A percentile compares a stretch with the other conserved stretches of the same genome.
Conservation (phyloP, 257 asterid genomes). For the Nicotiana obtusifolia region DNA sequence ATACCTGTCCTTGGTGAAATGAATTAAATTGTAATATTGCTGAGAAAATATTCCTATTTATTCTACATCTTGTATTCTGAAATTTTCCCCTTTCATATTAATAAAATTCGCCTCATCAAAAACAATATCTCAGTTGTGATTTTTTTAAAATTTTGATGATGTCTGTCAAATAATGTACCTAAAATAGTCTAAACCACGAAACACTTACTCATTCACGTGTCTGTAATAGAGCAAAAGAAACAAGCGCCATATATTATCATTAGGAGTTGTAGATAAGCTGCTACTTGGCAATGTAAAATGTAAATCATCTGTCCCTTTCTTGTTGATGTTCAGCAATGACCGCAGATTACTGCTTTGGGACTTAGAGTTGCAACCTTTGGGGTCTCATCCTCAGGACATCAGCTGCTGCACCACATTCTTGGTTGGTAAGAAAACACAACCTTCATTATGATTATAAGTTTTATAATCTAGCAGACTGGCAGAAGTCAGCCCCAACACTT, state of each 20-base stretch:
- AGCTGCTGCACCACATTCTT: too few relatives aligned
- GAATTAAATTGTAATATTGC: background rate
- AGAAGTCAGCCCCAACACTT: slow-evolving; percentile 40
- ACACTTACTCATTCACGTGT: background rate
- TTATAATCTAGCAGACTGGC: background rate
- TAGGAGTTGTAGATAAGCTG: background rate
- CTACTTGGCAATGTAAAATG: background rate
- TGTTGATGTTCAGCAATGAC: background rate
- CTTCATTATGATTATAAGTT: background rate
- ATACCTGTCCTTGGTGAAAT: background rate
- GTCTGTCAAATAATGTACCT: background rate
- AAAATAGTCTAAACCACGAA: background rate
- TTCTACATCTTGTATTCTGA: background rate
- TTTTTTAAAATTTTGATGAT: background rate
- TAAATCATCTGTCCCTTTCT: background rate
- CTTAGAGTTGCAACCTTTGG: background rate
- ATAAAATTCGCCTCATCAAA: background rate
- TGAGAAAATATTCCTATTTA: background rate
- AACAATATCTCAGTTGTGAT: background rate
- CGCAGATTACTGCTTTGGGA: background rate
- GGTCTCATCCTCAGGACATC: background rate
- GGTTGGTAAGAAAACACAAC: background rate
- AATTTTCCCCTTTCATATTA: background rate
- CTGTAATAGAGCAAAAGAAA: background rate
- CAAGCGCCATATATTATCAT: background rate